A percentile compares a stretch with the other conserved stretches of the same genome.
Conservation (phyloP, 1,284 basidiomycete species). For the Ceratobasidium papillatum region DNA sequence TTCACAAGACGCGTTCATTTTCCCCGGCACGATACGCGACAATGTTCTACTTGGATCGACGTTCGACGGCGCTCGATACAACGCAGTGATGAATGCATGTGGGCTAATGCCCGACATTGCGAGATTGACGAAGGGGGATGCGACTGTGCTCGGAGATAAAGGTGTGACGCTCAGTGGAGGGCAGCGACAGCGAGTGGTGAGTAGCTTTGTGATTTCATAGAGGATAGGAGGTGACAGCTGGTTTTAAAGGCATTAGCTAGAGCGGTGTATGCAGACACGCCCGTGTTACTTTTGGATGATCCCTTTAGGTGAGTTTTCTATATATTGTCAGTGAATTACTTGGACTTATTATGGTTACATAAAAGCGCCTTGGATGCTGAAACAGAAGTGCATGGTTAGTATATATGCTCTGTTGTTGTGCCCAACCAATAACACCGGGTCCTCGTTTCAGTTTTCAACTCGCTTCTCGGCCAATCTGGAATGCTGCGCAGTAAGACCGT, state of each 20-base stretch:
- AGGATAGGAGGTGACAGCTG: neutral
- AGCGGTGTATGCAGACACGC: slow-evolving; percentile 40
- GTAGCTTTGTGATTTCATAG: neutral
- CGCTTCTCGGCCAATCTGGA: slow-evolving; percentile 40
- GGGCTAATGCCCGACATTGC: slow-evolving; percentile 41
- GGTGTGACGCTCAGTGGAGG: slow-evolving; percentile 48
- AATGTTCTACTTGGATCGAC: slow-evolving; percentile 46
- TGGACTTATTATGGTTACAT: neutral
- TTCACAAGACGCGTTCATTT: slow-evolving; percentile 49
- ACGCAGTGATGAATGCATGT: slow-evolving; percentile 47
- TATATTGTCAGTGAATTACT: neutral
- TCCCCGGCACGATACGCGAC: slow-evolving; percentile 46
- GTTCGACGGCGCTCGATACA: slow-evolving; percentile 46
- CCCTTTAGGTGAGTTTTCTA: slow-evolving; percentile 32
- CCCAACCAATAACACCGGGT: neutral
- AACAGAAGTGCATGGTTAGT: slow-evolving; percentile 15
- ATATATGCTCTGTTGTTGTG: neutral
- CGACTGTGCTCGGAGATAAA: slow-evolving; percentile 45
- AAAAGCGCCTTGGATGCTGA: slow-evolving; percentile 24
- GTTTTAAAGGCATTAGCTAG: slow-evolving; percentile 40
- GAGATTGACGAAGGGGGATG: slow-evolving; percentile 40
- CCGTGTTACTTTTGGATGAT: slow-evolving; percentile 43
- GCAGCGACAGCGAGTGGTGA: slow-evolving; percentile 48
- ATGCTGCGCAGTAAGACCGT: slow-evolving; percentile 36
- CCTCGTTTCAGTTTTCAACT: slow-evolving; percentile 35